Conservation (phyloP, 495 filamentous ascomycete genomes). For the Penicillium coprophilum region DNA sequence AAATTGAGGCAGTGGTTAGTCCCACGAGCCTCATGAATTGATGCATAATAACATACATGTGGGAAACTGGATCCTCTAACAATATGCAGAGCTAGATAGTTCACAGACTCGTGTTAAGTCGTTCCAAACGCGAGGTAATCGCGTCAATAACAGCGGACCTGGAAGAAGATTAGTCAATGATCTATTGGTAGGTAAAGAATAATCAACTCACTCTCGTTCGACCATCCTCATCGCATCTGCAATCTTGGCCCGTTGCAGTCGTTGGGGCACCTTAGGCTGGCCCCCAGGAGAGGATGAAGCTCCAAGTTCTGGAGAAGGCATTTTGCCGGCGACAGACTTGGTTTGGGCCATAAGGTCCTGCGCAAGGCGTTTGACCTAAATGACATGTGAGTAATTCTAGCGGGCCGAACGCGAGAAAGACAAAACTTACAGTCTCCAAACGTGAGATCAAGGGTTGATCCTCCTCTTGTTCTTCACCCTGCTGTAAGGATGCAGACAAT, state of each 20-base stretch:
- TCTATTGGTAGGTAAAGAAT: not conserved
- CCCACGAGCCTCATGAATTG: not conserved
- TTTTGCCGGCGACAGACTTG: constrained; percentile 38
- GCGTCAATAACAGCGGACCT: constrained; percentile 43
- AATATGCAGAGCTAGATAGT: not conserved
- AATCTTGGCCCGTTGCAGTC: constrained; percentile 66
- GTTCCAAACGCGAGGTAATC: constrained; percentile 43
- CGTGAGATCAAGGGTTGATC: constrained; percentile 34
- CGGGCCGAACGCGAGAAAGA: constrained; percentile 16
- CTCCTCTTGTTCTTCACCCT: constrained; percentile 27
- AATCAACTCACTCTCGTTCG: constrained; percentile 59
- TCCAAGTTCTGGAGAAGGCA: constrained; percentile 30
- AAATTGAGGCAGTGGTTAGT: not conserved
- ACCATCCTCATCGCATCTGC: constrained; percentile 68
- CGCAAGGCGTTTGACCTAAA: constrained; percentile 47
- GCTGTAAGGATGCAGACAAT: constrained; percentile 40
- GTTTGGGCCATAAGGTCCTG: constrained; percentile 53
- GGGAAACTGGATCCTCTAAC: not conserved
- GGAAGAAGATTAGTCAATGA: constrained; percentile 11
- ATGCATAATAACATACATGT: constrained; percentile 1
- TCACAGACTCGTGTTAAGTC: constrained; percentile 36
- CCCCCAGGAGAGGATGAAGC: constrained; percentile 32
- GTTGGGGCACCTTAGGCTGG: constrained; percentile 58
- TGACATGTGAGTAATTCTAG: constrained; percentile 16
- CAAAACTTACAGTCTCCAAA: constrained; percentile 38